Evolutionary conservation across 306 rosid species (phyloP).

Genomic region (Dryas drummondii): DNA sequence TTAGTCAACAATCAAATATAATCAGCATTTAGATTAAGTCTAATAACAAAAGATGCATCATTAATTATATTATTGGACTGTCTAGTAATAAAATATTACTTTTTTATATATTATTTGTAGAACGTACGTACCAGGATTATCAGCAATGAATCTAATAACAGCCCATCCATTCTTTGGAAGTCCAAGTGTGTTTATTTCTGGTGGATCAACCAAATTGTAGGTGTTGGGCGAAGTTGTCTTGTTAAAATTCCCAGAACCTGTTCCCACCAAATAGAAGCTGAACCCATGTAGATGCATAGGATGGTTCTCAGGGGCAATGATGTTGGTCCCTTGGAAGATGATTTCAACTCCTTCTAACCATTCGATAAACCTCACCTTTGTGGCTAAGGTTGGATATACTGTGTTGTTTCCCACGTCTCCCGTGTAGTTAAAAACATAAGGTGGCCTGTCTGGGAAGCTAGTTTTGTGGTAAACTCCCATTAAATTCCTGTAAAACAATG

Average conservation of each 20-base stretch:
- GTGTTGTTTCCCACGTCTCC: background rate
- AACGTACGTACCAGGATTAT: constrained; percentile 8
- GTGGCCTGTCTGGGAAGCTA: background rate
- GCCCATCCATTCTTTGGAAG: constrained; percentile 20
- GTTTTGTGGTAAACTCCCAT: background rate
- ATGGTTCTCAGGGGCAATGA: background rate
- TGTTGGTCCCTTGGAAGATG: constrained; percentile 5
- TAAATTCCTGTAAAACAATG: too few species aligned
- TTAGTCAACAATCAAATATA: too few species aligned
- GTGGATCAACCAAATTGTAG: constrained; percentile 17
- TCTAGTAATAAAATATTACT: background rate
- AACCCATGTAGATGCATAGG: constrained; percentile 17
- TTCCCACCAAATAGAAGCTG: constrained; percentile 10
- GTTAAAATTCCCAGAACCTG: constrained; percentile 10
- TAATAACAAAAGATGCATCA: too few species aligned
- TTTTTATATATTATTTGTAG: too few species aligned
- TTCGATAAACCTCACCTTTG: background rate
- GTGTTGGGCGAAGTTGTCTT: background rate
- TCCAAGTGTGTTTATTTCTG: constrained; percentile 6
- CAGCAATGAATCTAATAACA: constrained; percentile 12
- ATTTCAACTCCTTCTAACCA: background rate
- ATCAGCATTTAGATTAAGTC: too few species aligned
- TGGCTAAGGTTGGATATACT: background rate
- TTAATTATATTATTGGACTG: background rate
- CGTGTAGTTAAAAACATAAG: background rate